phyloP scores from a whole-genome alignment of 2,329 filamentous ascomycete species.

The Monilinia polystroma region DNA sequence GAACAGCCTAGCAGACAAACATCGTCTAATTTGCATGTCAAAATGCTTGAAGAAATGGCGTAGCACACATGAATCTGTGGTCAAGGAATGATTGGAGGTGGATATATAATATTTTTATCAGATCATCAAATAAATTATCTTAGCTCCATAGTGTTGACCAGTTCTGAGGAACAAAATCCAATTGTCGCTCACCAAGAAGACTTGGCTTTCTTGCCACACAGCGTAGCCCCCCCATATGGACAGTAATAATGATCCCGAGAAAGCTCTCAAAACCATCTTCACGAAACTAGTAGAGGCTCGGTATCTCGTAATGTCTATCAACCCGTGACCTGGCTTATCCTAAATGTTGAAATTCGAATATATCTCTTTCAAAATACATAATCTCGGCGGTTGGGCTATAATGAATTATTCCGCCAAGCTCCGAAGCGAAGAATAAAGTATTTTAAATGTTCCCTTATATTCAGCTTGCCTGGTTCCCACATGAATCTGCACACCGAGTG shows the following conservation, averaged over 20 bases:
- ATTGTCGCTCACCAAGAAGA: not conserved
- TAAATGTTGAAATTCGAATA: too few relatives aligned
- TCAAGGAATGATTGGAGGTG: not conserved
- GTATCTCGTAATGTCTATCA: slow-evolving; percentile 28
- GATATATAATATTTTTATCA: slow-evolving; percentile 5
- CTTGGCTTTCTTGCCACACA: not conserved
- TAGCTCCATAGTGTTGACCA: not conserved
- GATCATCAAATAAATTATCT: not conserved
- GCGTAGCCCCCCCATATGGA: not conserved
- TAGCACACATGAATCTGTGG: not conserved
- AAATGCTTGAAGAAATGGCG: not conserved
- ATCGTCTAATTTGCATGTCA: not conserved
- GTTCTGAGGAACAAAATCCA: not conserved
- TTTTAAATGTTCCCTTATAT: too few relatives aligned
- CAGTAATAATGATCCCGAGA: not conserved
- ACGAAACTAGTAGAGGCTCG: slow-evolving; percentile 16
- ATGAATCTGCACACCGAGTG: not conserved
- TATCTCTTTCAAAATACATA: too few relatives aligned
- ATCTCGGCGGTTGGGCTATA: not conserved
- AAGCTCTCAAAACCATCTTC: not conserved
- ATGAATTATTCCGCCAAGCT: too few relatives aligned
- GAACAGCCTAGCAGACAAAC: not conserved
- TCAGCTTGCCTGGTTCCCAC: too few relatives aligned
- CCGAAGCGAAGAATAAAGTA: too few relatives aligned
- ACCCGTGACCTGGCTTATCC: slow-evolving; percentile 42